Conservation (phyloP, 2,329 filamentous ascomycete species). For the Colletotrichum cereale region DNA sequence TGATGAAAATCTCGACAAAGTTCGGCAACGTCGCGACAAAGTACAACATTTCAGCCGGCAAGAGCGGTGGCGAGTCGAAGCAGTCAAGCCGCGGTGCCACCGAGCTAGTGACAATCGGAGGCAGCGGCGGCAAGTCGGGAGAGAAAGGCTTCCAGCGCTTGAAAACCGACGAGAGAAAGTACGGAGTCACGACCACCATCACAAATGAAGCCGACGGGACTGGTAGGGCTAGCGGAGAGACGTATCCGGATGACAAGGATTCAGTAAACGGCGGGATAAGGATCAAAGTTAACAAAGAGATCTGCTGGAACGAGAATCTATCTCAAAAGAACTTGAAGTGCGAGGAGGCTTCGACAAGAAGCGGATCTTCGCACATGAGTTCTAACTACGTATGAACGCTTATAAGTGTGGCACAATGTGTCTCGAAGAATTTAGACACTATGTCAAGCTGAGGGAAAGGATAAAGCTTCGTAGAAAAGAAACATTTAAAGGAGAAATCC, state of each 20-base stretch:
- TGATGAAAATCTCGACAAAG: slow-evolving; percentile 30
- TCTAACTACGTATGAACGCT: slow-evolving; percentile 7
- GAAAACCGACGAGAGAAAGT: slow-evolving; percentile 25
- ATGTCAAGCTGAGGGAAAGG: too few relatives aligned
- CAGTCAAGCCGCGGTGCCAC: slow-evolving; percentile 24
- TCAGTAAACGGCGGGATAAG: slow-evolving; percentile 26
- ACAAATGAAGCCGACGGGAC: not conserved
- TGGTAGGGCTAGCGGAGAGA: not conserved
- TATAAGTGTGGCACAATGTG: too few relatives aligned
- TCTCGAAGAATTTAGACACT: too few relatives aligned
- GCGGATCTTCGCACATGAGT: slow-evolving; percentile 10
- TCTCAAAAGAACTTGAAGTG: not conserved
- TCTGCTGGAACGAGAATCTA: slow-evolving; percentile 27
- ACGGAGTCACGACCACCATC: slow-evolving; percentile 12
- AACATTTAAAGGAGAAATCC: too few relatives aligned
- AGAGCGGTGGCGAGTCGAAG: slow-evolving; percentile 20
- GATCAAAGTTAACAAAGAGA: slow-evolving; percentile 28
- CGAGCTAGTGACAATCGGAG: slow-evolving; percentile 34
- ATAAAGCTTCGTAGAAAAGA: too few relatives aligned
- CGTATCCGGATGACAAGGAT: slow-evolving; percentile 16
- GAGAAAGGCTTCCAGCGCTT: slow-evolving; percentile 34
- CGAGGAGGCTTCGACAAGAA: slow-evolving; percentile 26
- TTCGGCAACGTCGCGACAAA: slow-evolving; percentile 35
- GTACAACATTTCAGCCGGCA: slow-evolving; percentile 30
- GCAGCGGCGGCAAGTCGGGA: slow-evolving; percentile 27